Conservation (phyloP, 805 yeast species). For the Jamesozyma spencerorum region DNA sequence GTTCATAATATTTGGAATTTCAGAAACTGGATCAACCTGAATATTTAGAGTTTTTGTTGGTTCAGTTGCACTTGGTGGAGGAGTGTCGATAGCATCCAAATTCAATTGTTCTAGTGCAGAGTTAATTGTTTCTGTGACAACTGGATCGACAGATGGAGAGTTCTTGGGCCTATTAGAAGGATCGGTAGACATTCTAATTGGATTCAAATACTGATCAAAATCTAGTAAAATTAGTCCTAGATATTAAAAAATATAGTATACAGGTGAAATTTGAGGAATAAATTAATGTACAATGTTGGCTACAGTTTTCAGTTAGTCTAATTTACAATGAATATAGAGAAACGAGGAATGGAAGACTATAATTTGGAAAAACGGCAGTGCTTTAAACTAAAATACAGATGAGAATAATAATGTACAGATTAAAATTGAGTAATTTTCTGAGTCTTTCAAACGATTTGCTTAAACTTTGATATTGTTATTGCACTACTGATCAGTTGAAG, state of each 20-base stretch:
- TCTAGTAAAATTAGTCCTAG: neutral
- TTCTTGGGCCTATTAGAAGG: slow-evolving; percentile 4
- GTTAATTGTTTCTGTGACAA: slow-evolving; percentile 23
- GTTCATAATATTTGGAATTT: neutral
- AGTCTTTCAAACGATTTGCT: no score
- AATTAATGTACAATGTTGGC: slow-evolving; percentile 3
- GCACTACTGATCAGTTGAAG: no score
- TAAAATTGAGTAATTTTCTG: neutral
- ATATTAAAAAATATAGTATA: slow-evolving; percentile 1
- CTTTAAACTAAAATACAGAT: slow-evolving; percentile 3
- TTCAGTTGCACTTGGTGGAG: neutral
- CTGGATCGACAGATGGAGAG: slow-evolving; percentile 13
- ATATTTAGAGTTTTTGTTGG: neutral
- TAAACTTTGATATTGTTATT: no score
- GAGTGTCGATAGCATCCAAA: slow-evolving; percentile 19
- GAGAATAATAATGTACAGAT: slow-evolving; percentile 6
- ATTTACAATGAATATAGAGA: slow-evolving; percentile 7
- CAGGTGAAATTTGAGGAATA: neutral
- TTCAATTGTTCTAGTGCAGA: slow-evolving; percentile 28
- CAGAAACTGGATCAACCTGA: neutral
- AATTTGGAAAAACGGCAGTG: neutral
- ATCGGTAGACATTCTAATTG: slow-evolving; percentile 9
- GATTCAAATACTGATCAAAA: neutral
- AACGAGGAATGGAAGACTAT: neutral
- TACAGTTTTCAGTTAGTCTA: slow-evolving; percentile 2